Percentiles rank a stretch among this genome's conserved stretches.
These are phyloP conservation scores for Adiantum capillusveneris DNA, from an alignment of 75 land plant genomes.

Conservation along the genomic window DNA sequence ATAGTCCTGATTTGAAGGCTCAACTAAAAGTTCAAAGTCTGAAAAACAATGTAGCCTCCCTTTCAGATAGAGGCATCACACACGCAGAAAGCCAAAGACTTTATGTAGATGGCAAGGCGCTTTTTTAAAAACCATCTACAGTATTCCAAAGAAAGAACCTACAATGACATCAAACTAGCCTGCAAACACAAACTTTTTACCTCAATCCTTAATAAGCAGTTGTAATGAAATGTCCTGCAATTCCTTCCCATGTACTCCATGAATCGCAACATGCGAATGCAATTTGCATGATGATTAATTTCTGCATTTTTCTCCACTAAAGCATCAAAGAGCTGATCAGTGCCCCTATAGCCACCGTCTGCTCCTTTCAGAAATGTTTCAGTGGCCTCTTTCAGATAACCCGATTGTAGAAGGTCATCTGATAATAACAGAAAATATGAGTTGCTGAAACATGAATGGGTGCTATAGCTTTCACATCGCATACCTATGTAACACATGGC, in stretches of 20 bases:
- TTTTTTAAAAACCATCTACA: no score
- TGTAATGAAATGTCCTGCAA: constrained; percentile 93
- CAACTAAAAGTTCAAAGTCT: no score
- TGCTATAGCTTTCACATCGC: neutral
- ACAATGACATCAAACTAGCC: no score
- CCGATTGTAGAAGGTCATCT: constrained; percentile 78
- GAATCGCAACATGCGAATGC: constrained; percentile 64
- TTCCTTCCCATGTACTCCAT: constrained; percentile 92
- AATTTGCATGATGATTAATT: constrained; percentile 82
- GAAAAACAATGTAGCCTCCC: no score
- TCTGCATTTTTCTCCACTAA: constrained; percentile 87
- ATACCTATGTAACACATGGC: neutral
- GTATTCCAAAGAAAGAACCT: no score
- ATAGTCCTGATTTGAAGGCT: no score
- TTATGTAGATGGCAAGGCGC: no score
- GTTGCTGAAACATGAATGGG: neutral
- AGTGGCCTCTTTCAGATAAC: constrained; percentile 62
- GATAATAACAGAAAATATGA: constrained; percentile 8
- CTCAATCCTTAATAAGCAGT: constrained; percentile 85
- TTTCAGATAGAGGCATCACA: no score
- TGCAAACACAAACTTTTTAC: constrained; percentile 20
- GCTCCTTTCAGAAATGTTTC: constrained; percentile 84
- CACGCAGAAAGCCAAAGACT: no score
- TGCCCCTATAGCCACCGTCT: constrained; percentile 82
- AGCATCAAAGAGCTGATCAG: constrained; percentile 73